Evolutionary conservation across 129 eudicot species (phyloP).

Genomic region (Flaveria robusta): DNA sequence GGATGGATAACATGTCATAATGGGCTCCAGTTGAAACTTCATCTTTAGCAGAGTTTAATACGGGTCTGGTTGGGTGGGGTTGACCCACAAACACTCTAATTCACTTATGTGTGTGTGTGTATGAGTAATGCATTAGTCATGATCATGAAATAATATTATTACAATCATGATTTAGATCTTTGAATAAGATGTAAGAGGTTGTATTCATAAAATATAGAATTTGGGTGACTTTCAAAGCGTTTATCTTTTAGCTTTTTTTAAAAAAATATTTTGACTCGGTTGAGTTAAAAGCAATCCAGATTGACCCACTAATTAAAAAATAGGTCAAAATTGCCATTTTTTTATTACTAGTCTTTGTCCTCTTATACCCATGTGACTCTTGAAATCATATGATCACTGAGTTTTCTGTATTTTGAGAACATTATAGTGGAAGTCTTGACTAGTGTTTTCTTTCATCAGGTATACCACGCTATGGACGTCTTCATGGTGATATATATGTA

Average conservation of each 20-base stretch:
- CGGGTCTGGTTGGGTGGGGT: background rate
- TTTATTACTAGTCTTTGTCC: background rate
- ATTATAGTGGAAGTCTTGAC: conserved; percentile 24
- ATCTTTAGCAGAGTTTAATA: background rate
- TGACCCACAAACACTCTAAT: background rate
- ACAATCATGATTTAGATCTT: background rate
- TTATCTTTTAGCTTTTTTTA: background rate
- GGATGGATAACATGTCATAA: background rate
- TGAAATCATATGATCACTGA: background rate
- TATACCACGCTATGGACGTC: conserved; percentile 97
- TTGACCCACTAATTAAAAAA: background rate
- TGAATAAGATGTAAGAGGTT: background rate
- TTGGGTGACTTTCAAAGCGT: background rate
- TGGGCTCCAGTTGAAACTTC: background rate
- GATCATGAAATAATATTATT: background rate
- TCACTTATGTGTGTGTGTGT: too few relatives aligned
- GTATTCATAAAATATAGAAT: conserved; percentile 6
- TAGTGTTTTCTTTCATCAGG: conserved; percentile 45
- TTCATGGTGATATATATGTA: conserved; percentile 81
- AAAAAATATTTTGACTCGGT: background rate
- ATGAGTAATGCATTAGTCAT: background rate
- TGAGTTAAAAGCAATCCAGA: background rate
- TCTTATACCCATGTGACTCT: background rate
- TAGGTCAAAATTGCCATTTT: background rate
- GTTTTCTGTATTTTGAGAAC: background rate